Evolutionary conservation across 768 basidiomycete genomes (phyloP), one percentile per base, ranked within the genome.

Genomic region (Suillus discolor): DNA sequence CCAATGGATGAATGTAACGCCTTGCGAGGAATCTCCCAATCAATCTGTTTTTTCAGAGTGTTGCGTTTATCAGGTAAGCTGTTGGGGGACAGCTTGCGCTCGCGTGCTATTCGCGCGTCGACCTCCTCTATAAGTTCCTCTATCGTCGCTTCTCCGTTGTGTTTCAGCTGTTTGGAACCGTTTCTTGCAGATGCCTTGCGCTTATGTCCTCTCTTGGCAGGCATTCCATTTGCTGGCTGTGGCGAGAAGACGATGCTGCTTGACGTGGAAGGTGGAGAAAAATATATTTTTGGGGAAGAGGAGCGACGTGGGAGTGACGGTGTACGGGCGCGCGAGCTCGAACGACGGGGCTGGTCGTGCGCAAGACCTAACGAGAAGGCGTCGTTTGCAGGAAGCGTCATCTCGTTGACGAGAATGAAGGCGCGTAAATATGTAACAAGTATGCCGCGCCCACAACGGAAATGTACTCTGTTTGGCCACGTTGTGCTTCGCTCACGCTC

Each of bases 1-100:
- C 94, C 95, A 66, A 97, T 97, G 4, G 91, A 93, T 15, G 92
- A 91, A 77, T 97, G 96, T 53, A 97, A 75, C 12, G 86, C 77
- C 77, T 97, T 97, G 68, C 96, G 80, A 1, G 96, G 96, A 60
- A 97, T 89, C 78, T 97, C 96, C 89, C 91, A 95, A 78, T 96
- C 91, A 38, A 92, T 82, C 23, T 64, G 44, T 25, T 70, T 72
- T 31, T 69, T 82, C 80, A 55, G 74, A 71, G 57, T 71, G 69
- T 61, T 70, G 66, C 36, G 65, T 59, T 59, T 67, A 57, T 20
- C 60, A n/a, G 4, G 57, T 62, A n/a, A 57, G 44, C 65, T 65
- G 20, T 67, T 71, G 7, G 70, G 69, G 34, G 51, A 65, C 31
- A 53, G 63, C 38, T 65, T 71, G 69, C 64, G 72, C 62, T 71